These are phyloP conservation scores for Tephrocybe sp. DNA, from an alignment of 768 basidiomycete genomes.

Conservation along the genomic window DNA sequence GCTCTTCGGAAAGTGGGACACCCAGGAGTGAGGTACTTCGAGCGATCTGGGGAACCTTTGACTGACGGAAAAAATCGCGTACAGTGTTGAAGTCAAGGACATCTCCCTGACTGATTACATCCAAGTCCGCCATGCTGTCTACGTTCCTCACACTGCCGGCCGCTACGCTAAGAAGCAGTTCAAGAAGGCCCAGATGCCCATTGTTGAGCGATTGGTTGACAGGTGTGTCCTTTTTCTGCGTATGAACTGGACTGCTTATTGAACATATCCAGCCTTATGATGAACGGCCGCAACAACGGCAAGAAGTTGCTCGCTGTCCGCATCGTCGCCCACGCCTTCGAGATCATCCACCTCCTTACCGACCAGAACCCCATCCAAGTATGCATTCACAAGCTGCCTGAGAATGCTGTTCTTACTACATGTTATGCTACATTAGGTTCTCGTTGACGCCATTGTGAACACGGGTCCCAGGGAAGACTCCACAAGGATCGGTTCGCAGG, in stretches of 20 bases:
- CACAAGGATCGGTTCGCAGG: constrained; percentile 99
- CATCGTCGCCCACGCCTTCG: constrained; percentile 99
- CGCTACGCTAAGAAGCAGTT: constrained; percentile 99
- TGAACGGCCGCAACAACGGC: constrained; percentile 99
- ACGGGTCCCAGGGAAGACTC: constrained; percentile 99
- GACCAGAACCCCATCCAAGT: constrained; percentile 99
- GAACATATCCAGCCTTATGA: constrained; percentile 77
- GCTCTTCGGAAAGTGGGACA: constrained; percentile 99
- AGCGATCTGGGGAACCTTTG: background rate
- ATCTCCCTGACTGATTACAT: constrained; percentile 99
- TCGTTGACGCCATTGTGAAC: constrained; percentile 99
- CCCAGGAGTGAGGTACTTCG: constrained; percentile 75
- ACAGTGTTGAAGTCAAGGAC: constrained; percentile 96
- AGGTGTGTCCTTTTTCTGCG: constrained; percentile 50
- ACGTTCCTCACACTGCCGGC: constrained; percentile 97
- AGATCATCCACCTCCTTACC: constrained; percentile 99
- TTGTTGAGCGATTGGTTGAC: constrained; percentile 99
- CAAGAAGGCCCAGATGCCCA: constrained; percentile 99
- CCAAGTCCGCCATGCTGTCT: constrained; percentile 97
- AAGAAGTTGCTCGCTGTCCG: constrained; percentile 99
- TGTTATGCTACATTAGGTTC: constrained; percentile 61
- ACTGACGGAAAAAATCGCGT: constrained; percentile 1
- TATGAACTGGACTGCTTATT: background rate
- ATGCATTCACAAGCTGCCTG: constrained; percentile 18
- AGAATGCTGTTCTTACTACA: constrained; percentile 1